These are phyloP conservation scores for Neocatenulostroma microsporum DNA, from an alignment of 2,329 filamentous ascomycete genomes.

Conservation along the genomic window DNA sequence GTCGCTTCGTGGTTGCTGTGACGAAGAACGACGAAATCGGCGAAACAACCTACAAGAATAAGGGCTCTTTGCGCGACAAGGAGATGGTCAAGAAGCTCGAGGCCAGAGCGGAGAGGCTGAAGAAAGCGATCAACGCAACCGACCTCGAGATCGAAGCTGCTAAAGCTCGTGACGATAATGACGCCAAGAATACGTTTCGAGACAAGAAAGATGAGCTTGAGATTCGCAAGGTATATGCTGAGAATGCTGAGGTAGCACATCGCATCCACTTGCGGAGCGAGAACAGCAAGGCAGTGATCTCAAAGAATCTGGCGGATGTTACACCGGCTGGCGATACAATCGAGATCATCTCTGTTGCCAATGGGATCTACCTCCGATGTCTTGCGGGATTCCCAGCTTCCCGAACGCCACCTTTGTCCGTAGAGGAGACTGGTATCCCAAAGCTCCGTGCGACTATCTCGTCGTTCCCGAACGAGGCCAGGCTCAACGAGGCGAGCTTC, in stretches of 20 bases:
- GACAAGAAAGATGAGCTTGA: background rate
- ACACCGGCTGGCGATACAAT: slow-evolving; percentile 7
- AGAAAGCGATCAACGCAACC: background rate
- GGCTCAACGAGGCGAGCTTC: background rate
- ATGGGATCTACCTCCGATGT: no score
- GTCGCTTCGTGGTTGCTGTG: slow-evolving; percentile 6
- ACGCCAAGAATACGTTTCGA: background rate
- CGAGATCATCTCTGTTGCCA: no score
- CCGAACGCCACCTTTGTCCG: slow-evolving; percentile 8
- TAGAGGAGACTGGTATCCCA: slow-evolving; percentile 12
- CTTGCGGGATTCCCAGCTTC: no score
- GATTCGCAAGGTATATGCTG: background rate
- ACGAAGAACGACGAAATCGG: slow-evolving; percentile 13
- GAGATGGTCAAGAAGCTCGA: background rate
- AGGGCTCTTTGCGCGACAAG: background rate
- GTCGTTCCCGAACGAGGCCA: background rate
- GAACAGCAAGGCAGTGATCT: background rate
- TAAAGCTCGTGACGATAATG: background rate
- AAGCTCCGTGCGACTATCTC: background rate
- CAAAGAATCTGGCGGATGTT: background rate
- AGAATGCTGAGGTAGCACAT: background rate
- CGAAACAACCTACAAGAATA: slow-evolving; percentile 1
- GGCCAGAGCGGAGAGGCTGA: background rate
- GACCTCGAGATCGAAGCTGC: background rate
- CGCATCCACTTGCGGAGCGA: slow-evolving; percentile 11